A percentile compares a stretch with the other conserved stretches of the same genome.
Conservation (phyloP, 495 filamentous ascomycete genomes). For the Cenococcum geophilum region DNA sequence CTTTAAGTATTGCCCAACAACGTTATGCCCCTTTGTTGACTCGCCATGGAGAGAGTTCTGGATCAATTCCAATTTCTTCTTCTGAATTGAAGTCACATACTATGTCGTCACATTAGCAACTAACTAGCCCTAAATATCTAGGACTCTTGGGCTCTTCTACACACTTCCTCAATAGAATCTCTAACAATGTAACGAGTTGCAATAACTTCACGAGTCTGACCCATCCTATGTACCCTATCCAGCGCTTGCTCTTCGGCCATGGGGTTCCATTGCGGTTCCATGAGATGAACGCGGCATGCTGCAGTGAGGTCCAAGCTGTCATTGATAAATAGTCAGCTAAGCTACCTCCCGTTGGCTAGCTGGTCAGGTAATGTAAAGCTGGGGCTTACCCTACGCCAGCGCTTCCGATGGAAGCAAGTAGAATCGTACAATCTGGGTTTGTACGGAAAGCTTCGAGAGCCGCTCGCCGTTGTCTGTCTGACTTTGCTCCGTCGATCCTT, state of each 20-base stretch:
- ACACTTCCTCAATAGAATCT: slow-evolving; percentile 32
- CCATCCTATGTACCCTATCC: slow-evolving; percentile 12
- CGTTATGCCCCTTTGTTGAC: too few relatives aligned
- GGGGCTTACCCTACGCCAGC: slow-evolving; percentile 33
- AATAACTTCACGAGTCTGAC: slow-evolving; percentile 7
- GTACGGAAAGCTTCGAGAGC: not conserved
- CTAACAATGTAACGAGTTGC: slow-evolving; percentile 32
- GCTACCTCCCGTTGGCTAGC: too few relatives aligned
- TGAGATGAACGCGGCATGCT: slow-evolving; percentile 29
- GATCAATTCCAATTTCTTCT: too few relatives aligned
- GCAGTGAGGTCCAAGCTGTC: slow-evolving; percentile 32
- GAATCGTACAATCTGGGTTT: slow-evolving; percentile 22
- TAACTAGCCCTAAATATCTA: not conserved
- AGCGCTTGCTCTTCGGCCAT: slow-evolving; percentile 14
- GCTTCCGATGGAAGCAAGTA: slow-evolving; percentile 35
- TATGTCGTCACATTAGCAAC: too few relatives aligned
- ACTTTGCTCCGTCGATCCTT: not conserved
- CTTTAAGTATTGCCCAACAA: too few relatives aligned
- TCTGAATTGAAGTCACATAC: too few relatives aligned
- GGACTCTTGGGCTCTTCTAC: not conserved
- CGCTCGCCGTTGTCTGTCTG: not conserved
- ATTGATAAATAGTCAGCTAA: not conserved
- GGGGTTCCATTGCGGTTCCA: slow-evolving; percentile 32
- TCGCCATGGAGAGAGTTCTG: too few relatives aligned
- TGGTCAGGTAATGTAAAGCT: not conserved